Conservation (phyloP, 2,329 filamentous ascomycete genomes). For the Xylariaceae sp. region DNA sequence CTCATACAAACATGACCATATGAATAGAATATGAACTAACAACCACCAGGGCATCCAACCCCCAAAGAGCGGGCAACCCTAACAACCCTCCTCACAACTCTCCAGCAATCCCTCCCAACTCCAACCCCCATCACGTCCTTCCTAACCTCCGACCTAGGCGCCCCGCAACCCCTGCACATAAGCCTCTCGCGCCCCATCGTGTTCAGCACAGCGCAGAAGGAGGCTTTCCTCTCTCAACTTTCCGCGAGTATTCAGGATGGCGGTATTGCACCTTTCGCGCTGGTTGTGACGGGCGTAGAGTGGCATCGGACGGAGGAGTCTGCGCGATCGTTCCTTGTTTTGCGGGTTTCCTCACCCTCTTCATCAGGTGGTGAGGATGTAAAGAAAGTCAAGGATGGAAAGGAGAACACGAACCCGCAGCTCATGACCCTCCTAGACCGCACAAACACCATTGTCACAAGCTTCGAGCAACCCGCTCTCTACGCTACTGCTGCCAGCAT, state of each 20-base stretch:
- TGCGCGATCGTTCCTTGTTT: conserved; percentile 77
- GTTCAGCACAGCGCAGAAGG: conserved; percentile 66
- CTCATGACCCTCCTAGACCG: conserved; percentile 58
- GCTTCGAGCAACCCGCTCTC: conserved; percentile 62
- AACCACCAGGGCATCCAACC: conserved; percentile 26
- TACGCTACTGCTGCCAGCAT: conserved; percentile 45
- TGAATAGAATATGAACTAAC: background rate
- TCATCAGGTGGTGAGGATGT: conserved; percentile 8
- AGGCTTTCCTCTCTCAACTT: conserved; percentile 58
- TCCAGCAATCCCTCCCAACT: conserved; percentile 32
- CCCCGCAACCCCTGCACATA: conserved; percentile 78
- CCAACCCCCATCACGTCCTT: conserved; percentile 55
- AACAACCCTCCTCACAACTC: conserved; percentile 36
- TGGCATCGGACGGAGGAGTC: conserved; percentile 53
- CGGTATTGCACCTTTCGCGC: conserved; percentile 37
- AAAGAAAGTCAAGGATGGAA: background rate
- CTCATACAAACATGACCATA: background rate
- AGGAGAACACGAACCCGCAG: conserved; percentile 38
- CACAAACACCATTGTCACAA: conserved; percentile 59
- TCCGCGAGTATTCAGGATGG: conserved; percentile 32
- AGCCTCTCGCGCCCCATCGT: conserved; percentile 80
- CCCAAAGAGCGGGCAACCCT: conserved; percentile 44
- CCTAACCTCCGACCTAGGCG: conserved; percentile 70
- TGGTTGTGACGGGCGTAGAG: conserved; percentile 38
- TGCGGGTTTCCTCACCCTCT: conserved; percentile 46